phyloP scores from a whole-genome alignment of 345 rosid species.

The Camelina neglecta region DNA sequence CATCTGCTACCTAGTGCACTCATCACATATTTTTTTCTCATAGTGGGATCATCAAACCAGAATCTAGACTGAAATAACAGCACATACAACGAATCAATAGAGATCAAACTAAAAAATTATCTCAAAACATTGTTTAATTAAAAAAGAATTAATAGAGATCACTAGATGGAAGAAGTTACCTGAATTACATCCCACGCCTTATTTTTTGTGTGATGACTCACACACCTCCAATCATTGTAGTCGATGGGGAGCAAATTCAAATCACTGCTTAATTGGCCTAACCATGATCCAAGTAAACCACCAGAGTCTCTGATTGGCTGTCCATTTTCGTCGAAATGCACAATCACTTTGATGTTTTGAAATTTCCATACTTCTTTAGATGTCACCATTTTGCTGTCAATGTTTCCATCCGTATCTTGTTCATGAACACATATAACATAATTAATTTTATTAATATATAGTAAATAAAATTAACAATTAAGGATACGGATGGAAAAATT shows the following conservation, averaged over 20 bases:
- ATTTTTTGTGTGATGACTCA: background rate
- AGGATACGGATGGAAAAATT: no score
- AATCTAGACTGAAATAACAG: background rate
- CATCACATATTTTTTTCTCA: background rate
- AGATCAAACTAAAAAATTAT: background rate
- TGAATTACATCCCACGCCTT: conserved; percentile 4
- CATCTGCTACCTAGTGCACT: conserved; percentile 6
- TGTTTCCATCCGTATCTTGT: no score
- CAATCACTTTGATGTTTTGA: no score
- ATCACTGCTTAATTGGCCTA: background rate
- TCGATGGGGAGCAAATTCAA: conserved; percentile 1
- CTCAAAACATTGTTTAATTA: background rate
- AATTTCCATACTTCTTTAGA: no score
- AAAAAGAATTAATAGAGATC: no score
- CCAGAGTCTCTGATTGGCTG: no score
- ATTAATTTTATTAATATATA: no score
- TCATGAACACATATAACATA: no score
- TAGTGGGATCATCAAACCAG: background rate
- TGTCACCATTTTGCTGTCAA: no score
- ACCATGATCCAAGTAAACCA: background rate
- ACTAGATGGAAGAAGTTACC: background rate
- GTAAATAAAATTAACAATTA: no score
- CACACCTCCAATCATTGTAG: background rate
- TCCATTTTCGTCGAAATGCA: no score
- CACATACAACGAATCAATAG: background rate